Evolutionary conservation across 1,284 basidiomycete species (phyloP), one percentile per base, ranked within the genome.

Genomic region (Boletus smithii): DNA sequence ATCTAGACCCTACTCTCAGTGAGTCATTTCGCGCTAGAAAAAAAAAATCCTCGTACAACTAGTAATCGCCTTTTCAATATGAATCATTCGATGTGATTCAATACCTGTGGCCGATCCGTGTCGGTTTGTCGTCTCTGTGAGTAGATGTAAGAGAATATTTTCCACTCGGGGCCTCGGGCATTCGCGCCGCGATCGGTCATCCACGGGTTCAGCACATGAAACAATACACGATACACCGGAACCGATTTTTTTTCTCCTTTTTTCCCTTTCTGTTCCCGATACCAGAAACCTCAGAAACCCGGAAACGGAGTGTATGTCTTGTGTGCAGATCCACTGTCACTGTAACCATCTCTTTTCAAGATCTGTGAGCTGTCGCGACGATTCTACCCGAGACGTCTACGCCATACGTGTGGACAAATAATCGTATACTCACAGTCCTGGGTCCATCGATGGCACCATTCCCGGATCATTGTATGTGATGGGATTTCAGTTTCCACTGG

Each of bases 191-290:
- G n/a, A 24, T 38, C 46, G 40, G 46, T 24, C 33, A 27, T 27
- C 34, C 34, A 32, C 44, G 44, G 37, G 14, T 31, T 13, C 44
- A n/a, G 29, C 7, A 38, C 36, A 42, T 56, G 57, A 56, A 60
- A 60, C 51, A 33, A 16, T 17, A 20, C 36, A 10, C 10, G 29
- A n/a, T 11, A 16, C 48, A n/a, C 18, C 16, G 44, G 38, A 33
- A 27, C 17, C 24, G 6, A 17, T 29, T 35, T 45, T 46, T 48
- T 47, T 14, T 8, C 16, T 16, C 22, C 10, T 24, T 7, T 24
- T n/a, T 49, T 46, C 18, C 32, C 14, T 14, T 53, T 44, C 35
- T 49, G 38, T 32, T 23, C 32, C 29, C 44, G 44, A 39, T 23
- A 36, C 32, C 29, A 51, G 41, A 46, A 37, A 5, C 29, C 31